Base-by-base conservation (phyloP, 495 filamentous ascomycete genomes). In the Hypoxylon lienhwacheense region DNA sequence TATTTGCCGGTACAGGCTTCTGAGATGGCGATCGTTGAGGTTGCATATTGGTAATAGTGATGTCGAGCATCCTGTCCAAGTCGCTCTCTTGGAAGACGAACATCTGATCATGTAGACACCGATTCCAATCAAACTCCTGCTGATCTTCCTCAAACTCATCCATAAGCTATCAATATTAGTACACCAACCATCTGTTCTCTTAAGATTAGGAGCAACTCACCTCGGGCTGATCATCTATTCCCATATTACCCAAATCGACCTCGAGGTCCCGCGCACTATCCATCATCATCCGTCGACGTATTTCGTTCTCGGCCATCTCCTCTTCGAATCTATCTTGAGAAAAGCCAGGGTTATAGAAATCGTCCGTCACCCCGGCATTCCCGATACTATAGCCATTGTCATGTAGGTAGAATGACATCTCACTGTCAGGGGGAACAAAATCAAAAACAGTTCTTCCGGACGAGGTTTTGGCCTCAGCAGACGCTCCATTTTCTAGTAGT, bases 251-350 rank as follows among this genome's bases (percentile, higher is more conserved):
- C 35, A 99, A 70, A 65, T 99, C 93, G 21, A 99, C 93, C 69
- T 99, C 93, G 22, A 99, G 77, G 66, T 99, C 96, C 48, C 95
- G 86, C 7, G 95, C 91, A 66, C 93, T 99, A 69, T 99, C 95
- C 86, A 97, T 97, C 93, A 97, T 97, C 92, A 99, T 97, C 14
- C 93, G 85, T 47, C 92, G 79, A 60, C 90, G 88, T 81, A 96
- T 82, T 70, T 97, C 93, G 55, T 90, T 97, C 70, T 98, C 93
- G 4, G 92, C 91, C 79, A 97, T 84, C 60, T 97, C 93, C 63
- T 98, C 90, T 67, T 98, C 95, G 60, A 98, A 97, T 37, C 83
- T 84, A 57, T 95, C 92, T 66, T 97, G 90, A 2, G 87, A 91
- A 61, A 97, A 85, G 10, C 95, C 93, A 1, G 84, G 82, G 54